These are phyloP conservation scores for Globisporangium cylindrosporum DNA, from an alignment of 352 stramenopile species.

Conservation along the genomic window DNA sequence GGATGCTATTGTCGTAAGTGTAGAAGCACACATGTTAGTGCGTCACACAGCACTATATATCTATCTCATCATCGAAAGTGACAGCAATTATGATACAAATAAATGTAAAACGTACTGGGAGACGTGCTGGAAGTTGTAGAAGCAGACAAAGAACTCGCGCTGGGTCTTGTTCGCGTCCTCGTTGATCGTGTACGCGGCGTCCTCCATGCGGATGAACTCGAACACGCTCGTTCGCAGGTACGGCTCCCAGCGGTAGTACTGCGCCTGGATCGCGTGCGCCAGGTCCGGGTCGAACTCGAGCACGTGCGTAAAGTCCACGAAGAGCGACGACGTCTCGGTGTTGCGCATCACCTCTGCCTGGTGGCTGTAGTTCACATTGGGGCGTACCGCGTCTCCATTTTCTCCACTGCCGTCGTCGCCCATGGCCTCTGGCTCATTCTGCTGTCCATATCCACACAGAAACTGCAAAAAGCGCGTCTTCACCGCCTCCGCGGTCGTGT, in stretches of 20 bases:
- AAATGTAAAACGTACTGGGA: constrained; percentile 53
- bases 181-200: constrained; percentile 73
- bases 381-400: constrained; percentile 3
- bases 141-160: constrained; percentile 86
- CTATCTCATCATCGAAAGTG: neutral
- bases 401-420: constrained; percentile 16
- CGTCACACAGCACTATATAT: neutral
- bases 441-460: constrained; percentile 69
- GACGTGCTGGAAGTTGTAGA: constrained; percentile 89
- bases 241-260: constrained; percentile 86
- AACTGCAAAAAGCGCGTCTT: constrained; percentile 85
- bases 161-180: constrained; percentile 79
- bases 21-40: constrained; percentile 2
- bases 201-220: constrained; percentile 76
- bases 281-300: constrained; percentile 81
- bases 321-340: constrained; percentile 84
- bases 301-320: constrained; percentile 85
- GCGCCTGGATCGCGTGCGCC: constrained; percentile 76
- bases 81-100: neutral
- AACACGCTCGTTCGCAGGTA: constrained; percentile 72
- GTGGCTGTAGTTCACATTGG: constrained; percentile 77
- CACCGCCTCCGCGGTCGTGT: constrained; percentile 75
- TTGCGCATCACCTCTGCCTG: constrained; percentile 86
- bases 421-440: constrained; percentile 11
- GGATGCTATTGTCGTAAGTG: constrained; percentile 57